Base-by-base conservation (phyloP, 129 eudicot species). In the Centella asiatica region DNA sequence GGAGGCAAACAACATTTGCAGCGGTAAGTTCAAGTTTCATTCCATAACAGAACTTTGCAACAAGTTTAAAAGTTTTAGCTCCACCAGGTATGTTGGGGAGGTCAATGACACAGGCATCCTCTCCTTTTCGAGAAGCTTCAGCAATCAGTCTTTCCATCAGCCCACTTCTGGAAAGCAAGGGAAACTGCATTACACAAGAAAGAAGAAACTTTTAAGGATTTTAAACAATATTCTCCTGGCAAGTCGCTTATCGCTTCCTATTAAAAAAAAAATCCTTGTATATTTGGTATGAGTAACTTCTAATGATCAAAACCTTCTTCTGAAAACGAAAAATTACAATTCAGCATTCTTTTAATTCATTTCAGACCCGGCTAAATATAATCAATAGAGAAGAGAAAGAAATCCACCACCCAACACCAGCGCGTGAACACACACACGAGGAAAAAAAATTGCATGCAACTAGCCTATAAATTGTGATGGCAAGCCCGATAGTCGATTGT, bases 1-100 rank as follows among this genome's bases (percentile, higher is more conserved):
- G 81, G 31, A 92, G 85, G 79, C 61, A 71, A 17, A 82, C 96
- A 45, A 87, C 95, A 60, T 92, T 92, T 44, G 86, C 69, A 13
- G 99, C 79, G 5, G 95, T 92, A 25, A 92, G 83, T 61, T 92
- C 99, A 24, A 84, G 90, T 71, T 92, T 92, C 24, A 87, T 95
- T 26, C 95, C 99, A 42, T 92, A 92, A 69, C 97, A 90, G 65
- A 90, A 90, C 55, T 90, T 90, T 4, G 97, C 89, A 10, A 90
- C 87, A 14, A 86, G 95, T 60, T 87, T 95, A 48, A 87, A 92
- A 1, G 95, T 81, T 64, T 78, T 84, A 45, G 95, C 74, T 36
- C 95, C 90, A 45, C 99, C 96, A 14, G 99, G 99, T 54, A 87
- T 56, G 66, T 84, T 74, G 44, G 68, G 57, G 44, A 92, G 79